Conservation (phyloP, 345 rosid species). For the Theobroma cacao region DNA sequence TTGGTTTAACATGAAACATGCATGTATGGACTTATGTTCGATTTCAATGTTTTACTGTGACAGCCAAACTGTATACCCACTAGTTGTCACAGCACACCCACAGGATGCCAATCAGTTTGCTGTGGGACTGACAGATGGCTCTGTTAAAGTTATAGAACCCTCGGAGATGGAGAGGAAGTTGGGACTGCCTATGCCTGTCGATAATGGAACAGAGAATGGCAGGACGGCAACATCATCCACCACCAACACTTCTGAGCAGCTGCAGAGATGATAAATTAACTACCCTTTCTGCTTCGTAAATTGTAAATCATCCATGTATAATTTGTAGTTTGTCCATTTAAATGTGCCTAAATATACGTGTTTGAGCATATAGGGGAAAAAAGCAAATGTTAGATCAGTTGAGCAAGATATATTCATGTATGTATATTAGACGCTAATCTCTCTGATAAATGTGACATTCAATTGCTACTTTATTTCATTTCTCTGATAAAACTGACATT, state of each 20-base stretch:
- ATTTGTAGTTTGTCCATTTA: slow-evolving; percentile 4
- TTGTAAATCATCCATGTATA: slow-evolving; percentile 28
- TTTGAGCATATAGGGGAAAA: slow-evolving; percentile 13
- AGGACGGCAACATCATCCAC: slow-evolving; percentile 43
- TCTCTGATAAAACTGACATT: slow-evolving; percentile 11
- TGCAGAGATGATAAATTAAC: slow-evolving; percentile 37
- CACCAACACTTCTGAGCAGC: slow-evolving; percentile 43
- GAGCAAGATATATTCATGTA: slow-evolving; percentile 4
- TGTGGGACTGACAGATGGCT: slow-evolving; percentile 63
- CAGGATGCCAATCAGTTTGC: slow-evolving; percentile 71
- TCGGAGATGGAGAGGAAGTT: slow-evolving; percentile 55
- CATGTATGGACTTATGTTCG: neutral
- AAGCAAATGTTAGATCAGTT: neutral
- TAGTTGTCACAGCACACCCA: slow-evolving; percentile 66
- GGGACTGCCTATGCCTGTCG: slow-evolving; percentile 43
- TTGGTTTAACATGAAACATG: neutral
- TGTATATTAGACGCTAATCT: slow-evolving; percentile 11
- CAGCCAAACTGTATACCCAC: slow-evolving; percentile 40
- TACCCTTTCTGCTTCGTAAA: slow-evolving; percentile 4
- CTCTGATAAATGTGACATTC: slow-evolving; percentile 12
- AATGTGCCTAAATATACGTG: slow-evolving; percentile 2
- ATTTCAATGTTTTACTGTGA: slow-evolving; percentile 11
- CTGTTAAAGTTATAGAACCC: slow-evolving; percentile 62
- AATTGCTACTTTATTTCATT: neutral
- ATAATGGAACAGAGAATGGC: slow-evolving; percentile 43